Evolutionary conservation across 768 basidiomycete genomes (phyloP), one percentile per base, ranked within the genome.

Genomic region (Mycena pura): DNA sequence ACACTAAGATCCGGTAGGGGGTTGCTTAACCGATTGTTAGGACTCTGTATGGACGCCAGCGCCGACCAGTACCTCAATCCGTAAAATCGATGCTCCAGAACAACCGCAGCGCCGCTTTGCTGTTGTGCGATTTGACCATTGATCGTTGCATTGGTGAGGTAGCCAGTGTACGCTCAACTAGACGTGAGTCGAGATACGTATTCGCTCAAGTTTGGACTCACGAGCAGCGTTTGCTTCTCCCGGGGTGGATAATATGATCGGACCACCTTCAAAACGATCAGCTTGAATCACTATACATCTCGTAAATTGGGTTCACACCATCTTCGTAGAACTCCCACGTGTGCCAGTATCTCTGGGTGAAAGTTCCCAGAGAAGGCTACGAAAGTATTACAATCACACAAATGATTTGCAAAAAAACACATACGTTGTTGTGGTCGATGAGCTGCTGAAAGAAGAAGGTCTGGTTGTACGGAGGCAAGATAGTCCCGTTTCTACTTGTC

Each of bases 51-150:
- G 5, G 15, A 19, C 25, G 45, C 15, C 11, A 11, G 25, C 10
- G 14, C 6, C 4, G 24, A 28, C 13, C 13, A 41, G 11, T 39
- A 60, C 63, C 63, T 65, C n/a, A 83, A 73, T 14, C 90, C 90
- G 62, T 86, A 91, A 78, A 87, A 92, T 22, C 91, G 82, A 68
- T 92, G 90, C 67, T 92, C 90, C 24, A 91, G 61, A 27, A 91
- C 75, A 63, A 91, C 77, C 6, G 84, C 81, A 17, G 84, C 84
- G 21, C 86, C 90, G 32, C 82, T 83, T 57, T 89, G 78, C 70
- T 87, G 85, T 68, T 89, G 85, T 10, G 88, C 86, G 60, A 90
- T 84, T 49, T 79, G 76, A 15, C 89, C 90, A 60, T 81, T 85
- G 63, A 91, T 82, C 6, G 86, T 88, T 11, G 27, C 54, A 67